Conservation (phyloP, 306 rosid genomes). For the Chamaecrista fasciculata region DNA sequence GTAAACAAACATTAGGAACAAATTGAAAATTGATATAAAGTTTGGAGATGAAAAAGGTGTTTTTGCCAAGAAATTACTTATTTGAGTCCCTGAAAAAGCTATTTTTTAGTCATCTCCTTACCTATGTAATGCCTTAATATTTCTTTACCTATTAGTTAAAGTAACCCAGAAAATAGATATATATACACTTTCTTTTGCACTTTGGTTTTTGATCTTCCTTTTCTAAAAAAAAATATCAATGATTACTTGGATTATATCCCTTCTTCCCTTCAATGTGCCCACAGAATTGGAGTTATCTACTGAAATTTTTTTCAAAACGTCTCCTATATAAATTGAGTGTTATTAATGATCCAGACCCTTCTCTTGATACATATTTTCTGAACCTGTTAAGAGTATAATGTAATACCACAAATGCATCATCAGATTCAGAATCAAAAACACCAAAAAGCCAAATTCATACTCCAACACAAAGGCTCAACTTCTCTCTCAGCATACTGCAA, state of each 20-base stretch:
- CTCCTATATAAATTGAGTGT: conserved; percentile 38
- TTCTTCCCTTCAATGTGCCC: conserved; percentile 34
- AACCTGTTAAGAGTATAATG: conserved; percentile 39
- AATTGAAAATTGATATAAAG: too few species aligned
- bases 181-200: neutral
- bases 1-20: too few species aligned
- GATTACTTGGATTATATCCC: conserved; percentile 5
- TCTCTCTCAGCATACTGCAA: conserved; percentile 32
- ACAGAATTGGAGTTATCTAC: conserved; percentile 42
- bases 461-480: neutral
- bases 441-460: neutral
- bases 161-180: neutral
- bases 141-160: neutral
- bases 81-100: neutral
- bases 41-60: too few species aligned
- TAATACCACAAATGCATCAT: conserved; percentile 3
- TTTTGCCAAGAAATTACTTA: too few species aligned
- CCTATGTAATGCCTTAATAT: neutral
- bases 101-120: neutral
- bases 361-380: conserved; percentile 37
- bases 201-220: conserved; percentile 7
- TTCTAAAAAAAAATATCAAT: neutral
- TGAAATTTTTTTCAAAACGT: conserved; percentile 38
- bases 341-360: conserved; percentile 42
- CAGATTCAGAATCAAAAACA: conserved; percentile 12